These are phyloP conservation scores for Rachicladosporium sp. DNA, from an alignment of 2,329 filamentous ascomycete species.

Conservation along the genomic window DNA sequence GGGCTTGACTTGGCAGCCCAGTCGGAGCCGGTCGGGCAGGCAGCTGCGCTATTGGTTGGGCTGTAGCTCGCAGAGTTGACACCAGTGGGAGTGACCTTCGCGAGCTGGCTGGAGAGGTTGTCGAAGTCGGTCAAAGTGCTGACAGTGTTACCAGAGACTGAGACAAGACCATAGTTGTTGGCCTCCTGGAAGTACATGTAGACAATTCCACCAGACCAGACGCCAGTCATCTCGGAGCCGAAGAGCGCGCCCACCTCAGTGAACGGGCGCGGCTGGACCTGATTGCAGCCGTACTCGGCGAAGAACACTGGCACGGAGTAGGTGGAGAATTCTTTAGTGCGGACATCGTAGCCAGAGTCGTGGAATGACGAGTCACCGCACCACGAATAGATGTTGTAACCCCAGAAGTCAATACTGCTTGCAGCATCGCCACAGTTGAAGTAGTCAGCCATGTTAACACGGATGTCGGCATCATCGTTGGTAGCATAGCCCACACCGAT, in stretches of 20 bases:
- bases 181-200: constrained; percentile 96
- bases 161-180: constrained; percentile 78
- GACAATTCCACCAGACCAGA: constrained; percentile 93
- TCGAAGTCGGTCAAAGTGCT: constrained; percentile 63
- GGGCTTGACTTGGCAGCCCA: constrained; percentile 57
- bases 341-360: constrained; percentile 66
- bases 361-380: constrained; percentile 73
- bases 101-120: constrained; percentile 57
- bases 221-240: constrained; percentile 63
- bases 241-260: constrained; percentile 76
- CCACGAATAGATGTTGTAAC: constrained; percentile 99
- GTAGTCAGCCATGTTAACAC: constrained; percentile 72
- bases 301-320: constrained; percentile 97
- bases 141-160: constrained; percentile 46
- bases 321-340: constrained; percentile 73
- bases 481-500: constrained; percentile 93
- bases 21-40: constrained; percentile 56
- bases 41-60: constrained; percentile 55
- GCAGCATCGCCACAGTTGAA: constrained; percentile 74
- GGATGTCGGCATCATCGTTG: constrained; percentile 78
- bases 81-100: constrained; percentile 52
- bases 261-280: constrained; percentile 59
- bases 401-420: constrained; percentile 85
- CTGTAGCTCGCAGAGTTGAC: constrained; percentile 57
- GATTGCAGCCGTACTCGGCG: constrained; percentile 96